Base-by-base conservation (phyloP, 176 grass and related monocot species). In the Eleusine indica region DNA sequence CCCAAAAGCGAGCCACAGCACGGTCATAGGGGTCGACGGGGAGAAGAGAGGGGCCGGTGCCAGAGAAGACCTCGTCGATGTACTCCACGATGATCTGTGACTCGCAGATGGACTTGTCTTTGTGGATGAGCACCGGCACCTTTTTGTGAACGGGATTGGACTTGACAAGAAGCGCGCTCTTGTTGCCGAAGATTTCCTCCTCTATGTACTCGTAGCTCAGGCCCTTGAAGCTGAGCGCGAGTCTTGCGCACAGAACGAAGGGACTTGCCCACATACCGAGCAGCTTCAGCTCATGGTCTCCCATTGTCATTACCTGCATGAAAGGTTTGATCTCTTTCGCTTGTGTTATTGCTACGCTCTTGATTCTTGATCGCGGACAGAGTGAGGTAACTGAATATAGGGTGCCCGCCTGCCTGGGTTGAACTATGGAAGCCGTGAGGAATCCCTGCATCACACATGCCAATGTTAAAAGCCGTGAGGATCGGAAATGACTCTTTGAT, bases 61-160 rank as follows among this genome's bases (percentile, higher is more conserved):
- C 52, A 21, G 16, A 13, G 54, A 80, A 89, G 5, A 77, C 79
- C 47, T 91, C 89, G 5, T 91, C 89, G 14, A 91, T 67, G 70
- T 88, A 91, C 71, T 91, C 48, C 0, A 88, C 16, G 32, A 91
- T 91, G 62, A 91, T 25, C 16, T 64, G 64, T 2, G 89, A 90
- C 70, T 86, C 84, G 3, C 65, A 81, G 32, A 90, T 19, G 4
- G 79, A 42, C 74, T 25, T 77, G 32, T 54, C 65, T 2, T 79
- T 78, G 78, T 90, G 88, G 75, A 86, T 81, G 60, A 91, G 71
- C 54, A 91, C 81, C 1, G 89, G 71, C 4, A 85, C 52, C 18
- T 82, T 82, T 48, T 90, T 86, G 64, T 90, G 48, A 30, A 82
- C 70, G 3, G 89, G 85, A 63, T 82, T 81, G 29, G 48, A 83